Conservation (phyloP, 352 stramenopile species). For the Phytophthora syringae region DNA sequence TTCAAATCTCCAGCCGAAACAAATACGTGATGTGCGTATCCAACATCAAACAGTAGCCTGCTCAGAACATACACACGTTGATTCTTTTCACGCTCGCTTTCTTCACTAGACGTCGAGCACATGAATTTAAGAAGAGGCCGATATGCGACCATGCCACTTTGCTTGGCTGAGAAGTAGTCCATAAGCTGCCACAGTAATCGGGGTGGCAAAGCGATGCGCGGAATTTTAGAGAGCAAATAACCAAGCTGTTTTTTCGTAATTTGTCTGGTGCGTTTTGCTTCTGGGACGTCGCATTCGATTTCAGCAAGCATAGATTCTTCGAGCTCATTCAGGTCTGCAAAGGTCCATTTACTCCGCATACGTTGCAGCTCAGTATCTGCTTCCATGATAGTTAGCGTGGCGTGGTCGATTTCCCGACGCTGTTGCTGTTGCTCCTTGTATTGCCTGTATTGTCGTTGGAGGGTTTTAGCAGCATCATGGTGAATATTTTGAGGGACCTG, state of each 20-base stretch:
- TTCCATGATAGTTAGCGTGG: slow-evolving; percentile 35
- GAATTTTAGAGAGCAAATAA: slow-evolving; percentile 57
- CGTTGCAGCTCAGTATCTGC: slow-evolving; percentile 46
- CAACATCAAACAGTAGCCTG: slow-evolving; percentile 37
- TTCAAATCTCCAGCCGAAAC: slow-evolving; percentile 54
- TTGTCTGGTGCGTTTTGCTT: slow-evolving; percentile 30
- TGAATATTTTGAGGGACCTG: slow-evolving; percentile 44
- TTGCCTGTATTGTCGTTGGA: slow-evolving; percentile 49
- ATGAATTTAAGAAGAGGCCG: slow-evolving; percentile 56
- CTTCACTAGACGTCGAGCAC: slow-evolving; percentile 44
- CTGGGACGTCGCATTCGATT: slow-evolving; percentile 48
- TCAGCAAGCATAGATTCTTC: slow-evolving; percentile 40
- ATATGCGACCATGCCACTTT: slow-evolving; percentile 44
- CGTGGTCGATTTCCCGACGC: slow-evolving; percentile 1
- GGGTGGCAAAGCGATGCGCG: slow-evolving; percentile 50
- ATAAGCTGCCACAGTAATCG: slow-evolving; percentile 47
- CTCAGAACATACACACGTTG: slow-evolving; percentile 35
- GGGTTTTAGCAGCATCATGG: slow-evolving; percentile 49
- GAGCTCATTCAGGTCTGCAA: slow-evolving; percentile 45
- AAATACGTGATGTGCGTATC: slow-evolving; percentile 47
- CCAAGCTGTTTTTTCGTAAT: slow-evolving; percentile 60
- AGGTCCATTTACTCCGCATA: slow-evolving; percentile 48
- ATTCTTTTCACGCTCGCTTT: slow-evolving; percentile 36
- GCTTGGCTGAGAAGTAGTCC: slow-evolving; percentile 47
- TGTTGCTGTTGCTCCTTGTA: slow-evolving; percentile 44